phyloP scores from a whole-genome alignment of 345 rosid genomes.

The Euphorbia peplus region DNA sequence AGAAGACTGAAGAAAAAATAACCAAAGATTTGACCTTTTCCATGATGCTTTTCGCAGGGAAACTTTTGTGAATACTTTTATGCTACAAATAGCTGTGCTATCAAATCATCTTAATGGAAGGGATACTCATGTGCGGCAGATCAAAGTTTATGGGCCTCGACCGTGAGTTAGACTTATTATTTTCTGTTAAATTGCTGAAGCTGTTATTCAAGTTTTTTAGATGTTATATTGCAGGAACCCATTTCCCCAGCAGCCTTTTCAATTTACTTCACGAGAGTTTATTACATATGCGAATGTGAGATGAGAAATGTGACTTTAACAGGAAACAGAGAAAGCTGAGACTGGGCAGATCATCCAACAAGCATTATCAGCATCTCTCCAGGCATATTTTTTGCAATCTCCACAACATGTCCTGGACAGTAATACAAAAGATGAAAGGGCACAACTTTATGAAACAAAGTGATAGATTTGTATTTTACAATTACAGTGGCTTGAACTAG shows the following conservation, averaged over 20 bases:
- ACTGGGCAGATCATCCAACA: constrained; percentile 6
- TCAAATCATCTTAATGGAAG: constrained; percentile 88
- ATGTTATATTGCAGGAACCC: constrained; percentile 55
- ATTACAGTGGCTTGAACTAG: too few relatives aligned
- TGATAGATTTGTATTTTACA: too few relatives aligned
- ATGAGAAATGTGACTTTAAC: constrained; percentile 29
- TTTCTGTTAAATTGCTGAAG: background rate
- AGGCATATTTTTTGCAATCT: too few relatives aligned
- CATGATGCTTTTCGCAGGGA: constrained; percentile 51
- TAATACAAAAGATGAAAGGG: too few relatives aligned
- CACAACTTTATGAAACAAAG: too few relatives aligned
- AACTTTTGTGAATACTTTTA: constrained; percentile 82
- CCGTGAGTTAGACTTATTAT: constrained; percentile 37
- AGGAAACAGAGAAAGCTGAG: background rate
- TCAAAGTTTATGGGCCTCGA: constrained; percentile 86
- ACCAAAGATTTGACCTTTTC: background rate
- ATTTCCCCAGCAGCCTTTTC: constrained; percentile 79
- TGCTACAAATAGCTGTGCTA: constrained; percentile 79
- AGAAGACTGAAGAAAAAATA: background rate
- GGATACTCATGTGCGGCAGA: constrained; percentile 87
- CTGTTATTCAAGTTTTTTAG: background rate
- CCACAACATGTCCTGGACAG: too few relatives aligned
- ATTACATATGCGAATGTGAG: constrained; percentile 65
- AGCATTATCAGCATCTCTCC: too few relatives aligned
- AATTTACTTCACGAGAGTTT: constrained; percentile 81